These are phyloP conservation scores for Vigna angularis DNA, from an alignment of 306 rosid species.

Conservation along the genomic window DNA sequence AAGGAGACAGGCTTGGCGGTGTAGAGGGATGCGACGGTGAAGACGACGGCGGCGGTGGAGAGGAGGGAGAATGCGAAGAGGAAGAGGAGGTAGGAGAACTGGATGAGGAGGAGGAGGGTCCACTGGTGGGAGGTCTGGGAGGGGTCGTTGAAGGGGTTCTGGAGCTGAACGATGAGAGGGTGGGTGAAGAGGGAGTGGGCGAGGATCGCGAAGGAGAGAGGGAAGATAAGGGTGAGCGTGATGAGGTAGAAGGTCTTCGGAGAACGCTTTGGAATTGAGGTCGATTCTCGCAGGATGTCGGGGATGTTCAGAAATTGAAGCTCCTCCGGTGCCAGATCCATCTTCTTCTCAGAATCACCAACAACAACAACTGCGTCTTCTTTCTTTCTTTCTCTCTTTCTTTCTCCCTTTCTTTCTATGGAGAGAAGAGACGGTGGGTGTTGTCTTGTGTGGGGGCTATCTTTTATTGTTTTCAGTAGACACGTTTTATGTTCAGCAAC, in stretches of 20 bases:
- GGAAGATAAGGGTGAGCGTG: conserved; percentile 79
- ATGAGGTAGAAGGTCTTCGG: conserved; percentile 88
- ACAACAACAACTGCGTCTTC: too few relatives aligned
- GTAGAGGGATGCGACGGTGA: conserved; percentile 94
- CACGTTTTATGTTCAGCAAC: too few relatives aligned
- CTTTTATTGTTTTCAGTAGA: too few relatives aligned
- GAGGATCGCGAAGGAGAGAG: conserved; percentile 87
- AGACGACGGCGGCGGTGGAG: conserved; percentile 94
- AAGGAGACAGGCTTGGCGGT: conserved; percentile 85
- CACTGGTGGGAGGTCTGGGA: conserved; percentile 69
- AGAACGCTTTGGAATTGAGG: conserved; percentile 77
- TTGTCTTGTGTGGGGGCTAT: too few relatives aligned
- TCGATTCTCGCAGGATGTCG: conserved; percentile 73
- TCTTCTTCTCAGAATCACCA: conserved; percentile 1
- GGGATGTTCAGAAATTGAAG: conserved; percentile 72
- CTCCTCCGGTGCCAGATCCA: conserved; percentile 94
- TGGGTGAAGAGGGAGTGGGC: conserved; percentile 97
- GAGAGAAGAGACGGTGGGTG: too few relatives aligned
- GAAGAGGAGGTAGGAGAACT: conserved; percentile 84
- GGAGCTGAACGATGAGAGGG: conserved; percentile 71
- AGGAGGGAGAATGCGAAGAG: conserved; percentile 94
- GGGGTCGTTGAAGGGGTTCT: conserved; percentile 65
- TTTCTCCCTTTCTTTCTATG: too few relatives aligned
- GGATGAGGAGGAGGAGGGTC: conserved; percentile 78
- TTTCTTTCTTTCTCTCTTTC: too few relatives aligned